Evolutionary conservation across 805 yeast genomes (phyloP), one percentile per base, ranked within the genome.

Genomic region (Cyberlindnera euphorbiae): DNA sequence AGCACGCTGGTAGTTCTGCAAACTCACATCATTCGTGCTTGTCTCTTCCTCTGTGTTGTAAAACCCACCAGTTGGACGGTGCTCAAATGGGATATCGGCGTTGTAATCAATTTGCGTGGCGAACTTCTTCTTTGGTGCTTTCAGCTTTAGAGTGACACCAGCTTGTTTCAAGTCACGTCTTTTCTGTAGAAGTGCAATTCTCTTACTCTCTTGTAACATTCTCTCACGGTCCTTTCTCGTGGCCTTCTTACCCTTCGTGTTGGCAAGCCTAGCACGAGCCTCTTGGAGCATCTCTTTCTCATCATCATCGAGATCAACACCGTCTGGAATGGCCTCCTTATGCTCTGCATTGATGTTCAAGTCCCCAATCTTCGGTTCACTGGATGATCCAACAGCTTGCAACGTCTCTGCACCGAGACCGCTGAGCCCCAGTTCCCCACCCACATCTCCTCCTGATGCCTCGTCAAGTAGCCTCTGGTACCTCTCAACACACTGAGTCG

Each of bases 201-300:
- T 62, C 48, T 77, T 72, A 40, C 86, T 82, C 52, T 88, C 95
- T 33, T 79, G 84, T 30, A 87, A 62, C 73, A 84, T 71, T 33
- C 93, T 65, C 55, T 90, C 97, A 39, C 97, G 67, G 2, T 81
- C 85, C 54, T 89, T 87, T 40, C 97, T 63, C 40, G 89, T 85
- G 0, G 97, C 96, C 59, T 90, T 90, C 48, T 89, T 88, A 41
- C 97, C 98, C 56, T 83, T 87, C 0, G 97, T 88, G 50, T 87
- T 89, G 10, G 95, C 85, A 45, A 90, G 64, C 48, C 98, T 73
- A 2, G 96, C 95, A 32, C 82, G 73, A 1, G 98, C 98, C 55
- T 93, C 98, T n/a, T 86, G 77, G 7, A 89, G 59, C 96, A 89
- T 87, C 56, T 90, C 97, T 38, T 73, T 64, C 51, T 90, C 96